Evolutionary conservation across 2,329 filamentous ascomycete species (phyloP), one percentile per base, ranked within the genome.

Genomic region (Aspergillus fructus): DNA sequence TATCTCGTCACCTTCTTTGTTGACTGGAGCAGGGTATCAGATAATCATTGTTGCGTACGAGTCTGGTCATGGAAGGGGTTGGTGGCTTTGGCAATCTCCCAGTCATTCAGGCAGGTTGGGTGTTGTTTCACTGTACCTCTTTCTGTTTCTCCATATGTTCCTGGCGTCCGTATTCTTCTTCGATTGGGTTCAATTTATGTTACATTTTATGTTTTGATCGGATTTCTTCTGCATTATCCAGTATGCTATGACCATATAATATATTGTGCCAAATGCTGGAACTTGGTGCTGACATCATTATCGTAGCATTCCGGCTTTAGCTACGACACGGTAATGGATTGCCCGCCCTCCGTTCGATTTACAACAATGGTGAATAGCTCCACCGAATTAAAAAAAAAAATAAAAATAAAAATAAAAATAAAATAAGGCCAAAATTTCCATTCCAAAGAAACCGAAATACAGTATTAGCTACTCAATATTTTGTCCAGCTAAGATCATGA

Each of bases 171-270:
- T 66, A 71, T 72, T 56, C 65, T 64, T 63, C 58, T 61, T 65
- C 60, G 59, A 59, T 64, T 66, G 66, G 67, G 65, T 62, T 64
- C 55, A 68, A 63, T 67, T 62, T 53, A 62, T 66, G 63, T 63
- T 66, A 63, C 59, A 56, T 61, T 59, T 59, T 55, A 61, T 67
- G 52, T 34, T 30, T 60, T 59, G 42, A 50, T 55, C 47, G 51
- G 59, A 45, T 33, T 40, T 24, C 40, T 53, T 60, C 41, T 53
- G 55, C 57, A 62, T 62, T 61, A 59, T 52, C 62, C 60, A 70
- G 70, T 72, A 72, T 72, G 64, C 62, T 66, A 71, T 65, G 61
- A 63, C 61, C 66, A 72, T 67, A 73, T 73, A 73, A 73, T 73
- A 68, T 41, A 55, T 52, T 52, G 19, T 51, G 13, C 43, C 39